phyloP scores from a whole-genome alignment of 805 yeast genomes.

The Vanderwaltozyma tropicalis region DNA sequence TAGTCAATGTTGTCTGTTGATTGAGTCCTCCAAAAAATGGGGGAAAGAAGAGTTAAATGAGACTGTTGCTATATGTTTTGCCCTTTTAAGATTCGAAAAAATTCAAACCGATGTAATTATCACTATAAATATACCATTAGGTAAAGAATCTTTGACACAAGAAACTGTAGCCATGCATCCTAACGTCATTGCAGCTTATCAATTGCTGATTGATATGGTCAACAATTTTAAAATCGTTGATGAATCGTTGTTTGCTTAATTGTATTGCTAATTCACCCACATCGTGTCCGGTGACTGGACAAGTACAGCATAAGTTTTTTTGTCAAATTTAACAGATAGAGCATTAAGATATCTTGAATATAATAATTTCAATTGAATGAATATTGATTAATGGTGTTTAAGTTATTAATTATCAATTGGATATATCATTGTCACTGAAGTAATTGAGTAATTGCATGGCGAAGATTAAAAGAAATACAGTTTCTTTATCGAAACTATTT shows the following conservation, averaged over 20 bases:
- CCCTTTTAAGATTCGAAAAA: slow-evolving; percentile 41
- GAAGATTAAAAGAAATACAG: slow-evolving; percentile 2
- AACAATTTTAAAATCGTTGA: slow-evolving; percentile 19
- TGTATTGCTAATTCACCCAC: background rate
- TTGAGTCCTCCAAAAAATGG: slow-evolving; percentile 44
- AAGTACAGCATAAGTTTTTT: too few relatives aligned
- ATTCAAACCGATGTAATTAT: slow-evolving; percentile 52
- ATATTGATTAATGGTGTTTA: too few relatives aligned
- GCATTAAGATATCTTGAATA: too few relatives aligned
- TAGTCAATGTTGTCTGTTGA: slow-evolving; percentile 27
- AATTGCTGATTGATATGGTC: slow-evolving; percentile 14
- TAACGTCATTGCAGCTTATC: slow-evolving; percentile 9
- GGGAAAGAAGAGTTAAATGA: slow-evolving; percentile 31
- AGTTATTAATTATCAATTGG: too few relatives aligned
- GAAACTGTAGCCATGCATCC: background rate
- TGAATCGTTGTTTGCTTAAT: slow-evolving; percentile 18
- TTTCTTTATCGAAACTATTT: slow-evolving; percentile 8
- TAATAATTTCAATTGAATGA: too few relatives aligned
- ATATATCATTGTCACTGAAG: too few relatives aligned
- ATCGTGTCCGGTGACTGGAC: too few relatives aligned
- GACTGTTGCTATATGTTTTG: slow-evolving; percentile 43
- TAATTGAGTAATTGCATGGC: too few relatives aligned
- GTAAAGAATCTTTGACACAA: slow-evolving; percentile 1
- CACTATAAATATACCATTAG: slow-evolving; percentile 49
- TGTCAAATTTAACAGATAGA: too few relatives aligned